A percentile compares a stretch with the other conserved stretches of the same genome.
phyloP scores from a whole-genome alignment of 371 early-diverging fungal genomes.

The Rhizopus delemar region DNA sequence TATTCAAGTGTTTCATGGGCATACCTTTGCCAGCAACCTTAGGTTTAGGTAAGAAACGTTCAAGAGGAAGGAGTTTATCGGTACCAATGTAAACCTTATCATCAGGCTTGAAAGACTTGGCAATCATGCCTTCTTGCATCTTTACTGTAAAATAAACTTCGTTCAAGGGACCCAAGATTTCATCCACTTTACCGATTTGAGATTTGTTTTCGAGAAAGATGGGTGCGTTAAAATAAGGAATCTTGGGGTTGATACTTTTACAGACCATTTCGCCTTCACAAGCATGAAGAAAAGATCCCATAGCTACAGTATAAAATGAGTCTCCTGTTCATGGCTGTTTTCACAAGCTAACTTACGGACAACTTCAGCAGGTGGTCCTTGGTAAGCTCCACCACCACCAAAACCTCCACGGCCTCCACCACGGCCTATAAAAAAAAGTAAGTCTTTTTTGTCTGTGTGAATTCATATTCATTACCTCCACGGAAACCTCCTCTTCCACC shows the following conservation, averaged over 20 bases:
- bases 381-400: conserved; percentile 66
- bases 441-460: conserved; percentile 3
- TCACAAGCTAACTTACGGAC: conserved; percentile 55
- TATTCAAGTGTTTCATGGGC: not conserved
- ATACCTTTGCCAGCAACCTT: conserved; percentile 67
- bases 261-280: conserved; percentile 98
- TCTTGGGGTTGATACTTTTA: conserved; percentile 86
- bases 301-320: conserved; percentile 50
- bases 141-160: conserved; percentile 97
- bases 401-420: conserved; percentile 72
- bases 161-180: conserved; percentile 97
- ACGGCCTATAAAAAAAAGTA: conserved; percentile 38
- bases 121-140: conserved; percentile 91
- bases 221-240: conserved; percentile 99
- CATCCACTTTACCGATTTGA: conserved; percentile 99
- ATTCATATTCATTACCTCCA: conserved; percentile 30
- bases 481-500: conserved; percentile 48
- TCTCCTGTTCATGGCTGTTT: not conserved
- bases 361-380: conserved; percentile 80
- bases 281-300: conserved; percentile 93
- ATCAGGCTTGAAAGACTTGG: conserved; percentile 85
- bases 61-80: conserved; percentile 94
- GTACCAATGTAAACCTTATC: conserved; percentile 92
- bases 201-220: conserved; percentile 96
- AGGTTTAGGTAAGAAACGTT: conserved; percentile 96